A percentile compares a stretch with the other conserved stretches of the same genome.
Evolutionary conservation across 352 stramenopile species (phyloP).

Genomic region (Lagenidium sp.): DNA sequence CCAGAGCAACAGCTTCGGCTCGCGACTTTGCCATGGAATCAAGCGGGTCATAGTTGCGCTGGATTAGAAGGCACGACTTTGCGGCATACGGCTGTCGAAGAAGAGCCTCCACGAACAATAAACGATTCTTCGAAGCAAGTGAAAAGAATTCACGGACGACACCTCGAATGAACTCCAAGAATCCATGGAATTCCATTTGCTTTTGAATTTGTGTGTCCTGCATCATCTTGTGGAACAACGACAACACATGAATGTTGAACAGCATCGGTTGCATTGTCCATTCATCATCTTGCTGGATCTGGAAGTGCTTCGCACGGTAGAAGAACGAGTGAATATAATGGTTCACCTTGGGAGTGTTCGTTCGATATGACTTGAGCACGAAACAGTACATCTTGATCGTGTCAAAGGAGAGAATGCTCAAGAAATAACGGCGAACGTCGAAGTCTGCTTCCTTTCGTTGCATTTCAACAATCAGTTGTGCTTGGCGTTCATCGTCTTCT

Average conservation of each 20-base stretch:
- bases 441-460: conserved; percentile 83
- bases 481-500: conserved; percentile 59
- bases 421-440: conserved; percentile 77
- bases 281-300: conserved; percentile 58
- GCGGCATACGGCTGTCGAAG: conserved; percentile 62
- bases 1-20: conserved; percentile 50
- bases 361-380: conserved; percentile 56
- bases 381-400: conserved; percentile 82
- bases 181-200: conserved; percentile 46
- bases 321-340: conserved; percentile 88
- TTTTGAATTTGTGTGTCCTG: conserved; percentile 60
- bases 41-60: conserved; percentile 65
- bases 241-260: conserved; percentile 75
- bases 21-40: conserved; percentile 53
- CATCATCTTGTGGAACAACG: conserved; percentile 82
- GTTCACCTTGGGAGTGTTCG: conserved; percentile 78
- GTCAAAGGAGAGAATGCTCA: conserved; percentile 67
- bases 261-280: conserved; percentile 84
- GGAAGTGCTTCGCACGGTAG: conserved; percentile 76
- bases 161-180: conserved; percentile 72
- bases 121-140: conserved; percentile 65
- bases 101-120: conserved; percentile 72
- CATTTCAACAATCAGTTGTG: conserved; percentile 72
- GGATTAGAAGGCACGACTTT: conserved; percentile 60
- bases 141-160: conserved; percentile 77